phyloP scores from a whole-genome alignment of 1,284 basidiomycete species.

The Fomitopsis palustris region DNA sequence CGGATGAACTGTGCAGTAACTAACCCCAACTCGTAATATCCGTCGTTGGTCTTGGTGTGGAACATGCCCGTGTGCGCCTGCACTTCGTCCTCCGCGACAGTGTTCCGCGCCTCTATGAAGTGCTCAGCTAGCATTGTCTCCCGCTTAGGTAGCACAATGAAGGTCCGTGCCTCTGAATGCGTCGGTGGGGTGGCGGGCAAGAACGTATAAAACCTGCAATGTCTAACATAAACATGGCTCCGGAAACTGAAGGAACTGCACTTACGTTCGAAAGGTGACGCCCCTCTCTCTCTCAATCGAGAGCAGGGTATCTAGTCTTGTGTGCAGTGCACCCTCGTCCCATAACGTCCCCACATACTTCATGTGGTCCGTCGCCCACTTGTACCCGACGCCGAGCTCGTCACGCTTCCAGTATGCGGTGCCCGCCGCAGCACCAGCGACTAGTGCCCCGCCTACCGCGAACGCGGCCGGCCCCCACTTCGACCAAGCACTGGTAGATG shows the following conservation, averaged over 20 bases:
- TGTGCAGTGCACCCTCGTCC: slow-evolving; percentile 68
- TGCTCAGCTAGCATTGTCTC: slow-evolving; percentile 47
- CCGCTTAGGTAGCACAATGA: slow-evolving; percentile 68
- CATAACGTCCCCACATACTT: slow-evolving; percentile 87
- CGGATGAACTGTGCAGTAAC: slow-evolving; percentile 57
- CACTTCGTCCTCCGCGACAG: slow-evolving; percentile 73
- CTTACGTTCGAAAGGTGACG: slow-evolving; percentile 75
- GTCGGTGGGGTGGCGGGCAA: slow-evolving; percentile 61
- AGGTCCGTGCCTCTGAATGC: slow-evolving; percentile 59
- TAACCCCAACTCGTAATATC: slow-evolving; percentile 85
- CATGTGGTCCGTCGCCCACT: slow-evolving; percentile 87
- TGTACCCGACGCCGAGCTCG: slow-evolving; percentile 68
- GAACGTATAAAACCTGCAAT: slow-evolving; percentile 69
- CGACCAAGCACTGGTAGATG: slow-evolving; percentile 41
- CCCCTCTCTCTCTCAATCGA: slow-evolving; percentile 57
- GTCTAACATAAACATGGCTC: not conserved
- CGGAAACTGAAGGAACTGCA: slow-evolving; percentile 2
- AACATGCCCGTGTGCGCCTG: slow-evolving; percentile 92
- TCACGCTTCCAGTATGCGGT: slow-evolving; percentile 77
- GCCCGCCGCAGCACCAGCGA: slow-evolving; percentile 85
- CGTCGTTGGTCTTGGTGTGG: slow-evolving; percentile 77
- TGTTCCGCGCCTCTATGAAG: slow-evolving; percentile 66
- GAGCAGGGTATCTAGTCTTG: slow-evolving; percentile 62
- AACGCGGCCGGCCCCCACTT: slow-evolving; percentile 65
- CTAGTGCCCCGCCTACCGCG: slow-evolving; percentile 62